Conservation (phyloP, 164 flowering plant species). For the Brasenia schreberi region DNA sequence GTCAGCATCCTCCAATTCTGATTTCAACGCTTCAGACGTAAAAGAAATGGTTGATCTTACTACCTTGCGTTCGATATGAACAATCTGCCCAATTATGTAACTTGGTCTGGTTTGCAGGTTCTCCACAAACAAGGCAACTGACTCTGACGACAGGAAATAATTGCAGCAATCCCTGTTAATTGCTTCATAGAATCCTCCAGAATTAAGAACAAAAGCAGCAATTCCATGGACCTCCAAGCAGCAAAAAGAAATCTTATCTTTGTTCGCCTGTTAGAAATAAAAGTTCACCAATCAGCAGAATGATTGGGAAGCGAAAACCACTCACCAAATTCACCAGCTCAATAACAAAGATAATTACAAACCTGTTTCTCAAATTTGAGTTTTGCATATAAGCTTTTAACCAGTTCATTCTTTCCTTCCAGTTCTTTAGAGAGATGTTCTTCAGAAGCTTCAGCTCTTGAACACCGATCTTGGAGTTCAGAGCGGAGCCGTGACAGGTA, state of each 20-base stretch:
- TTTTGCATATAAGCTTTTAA: slow-evolving; percentile 58
- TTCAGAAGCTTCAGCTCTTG: slow-evolving; percentile 57
- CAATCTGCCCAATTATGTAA: slow-evolving; percentile 89
- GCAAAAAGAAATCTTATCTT: slow-evolving; percentile 40
- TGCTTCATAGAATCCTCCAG: slow-evolving; percentile 74
- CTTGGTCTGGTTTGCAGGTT: slow-evolving; percentile 51
- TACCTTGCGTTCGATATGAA: slow-evolving; percentile 73
- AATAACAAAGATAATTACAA: not conserved
- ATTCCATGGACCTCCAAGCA: slow-evolving; percentile 83
- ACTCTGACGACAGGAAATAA: slow-evolving; percentile 83
- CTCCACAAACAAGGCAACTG: slow-evolving; percentile 77
- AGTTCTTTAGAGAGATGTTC: slow-evolving; percentile 60
- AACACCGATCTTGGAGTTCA: slow-evolving; percentile 55
- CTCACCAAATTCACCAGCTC: not conserved
- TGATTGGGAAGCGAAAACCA: not conserved
- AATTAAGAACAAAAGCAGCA: slow-evolving; percentile 81
- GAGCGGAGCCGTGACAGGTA: slow-evolving; percentile 56
- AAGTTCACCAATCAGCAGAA: not conserved
- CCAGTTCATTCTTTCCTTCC: slow-evolving; percentile 82
- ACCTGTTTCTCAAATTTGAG: slow-evolving; percentile 97
- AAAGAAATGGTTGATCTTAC: slow-evolving; percentile 28
- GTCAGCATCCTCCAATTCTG: slow-evolving; percentile 19
- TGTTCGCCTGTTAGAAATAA: slow-evolving; percentile 51
- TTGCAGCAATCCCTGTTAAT: slow-evolving; percentile 66
- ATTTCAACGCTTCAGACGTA: not conserved